phyloP scores from a whole-genome alignment of 2,329 filamentous ascomycete species.

The Arthrobotrys megalospora region DNA sequence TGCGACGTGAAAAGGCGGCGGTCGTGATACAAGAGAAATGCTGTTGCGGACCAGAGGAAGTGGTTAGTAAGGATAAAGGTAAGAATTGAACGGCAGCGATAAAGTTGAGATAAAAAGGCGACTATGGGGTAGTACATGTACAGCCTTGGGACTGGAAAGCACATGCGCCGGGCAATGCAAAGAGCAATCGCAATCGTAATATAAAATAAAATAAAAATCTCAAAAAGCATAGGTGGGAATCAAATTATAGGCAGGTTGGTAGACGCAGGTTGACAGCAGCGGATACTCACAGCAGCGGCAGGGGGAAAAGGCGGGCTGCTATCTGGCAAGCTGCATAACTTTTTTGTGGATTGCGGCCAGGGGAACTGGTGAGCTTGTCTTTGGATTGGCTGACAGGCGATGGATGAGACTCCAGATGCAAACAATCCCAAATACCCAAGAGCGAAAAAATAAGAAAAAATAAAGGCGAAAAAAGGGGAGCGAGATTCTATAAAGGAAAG shows the following conservation, averaged over 20 bases:
- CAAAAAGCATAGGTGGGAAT: neutral
- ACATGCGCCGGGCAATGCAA: conserved; percentile 37
- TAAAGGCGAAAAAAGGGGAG: conserved; percentile 3
- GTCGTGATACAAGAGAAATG: conserved; percentile 28
- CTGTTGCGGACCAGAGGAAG: neutral
- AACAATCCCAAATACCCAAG: conserved; percentile 10
- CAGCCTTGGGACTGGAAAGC: conserved; percentile 16
- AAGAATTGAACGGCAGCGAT: conserved; percentile 15
- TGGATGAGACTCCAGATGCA: conserved; percentile 20
- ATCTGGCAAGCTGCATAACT: conserved; percentile 41
- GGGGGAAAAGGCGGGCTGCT: conserved; percentile 40
- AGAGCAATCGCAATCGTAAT: conserved; percentile 1
- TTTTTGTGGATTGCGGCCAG: conserved; percentile 21
- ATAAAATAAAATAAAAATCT: conserved; percentile 4
- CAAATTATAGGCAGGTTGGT: neutral
- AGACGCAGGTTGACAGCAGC: conserved; percentile 21
- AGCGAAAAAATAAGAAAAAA: conserved; percentile 30
- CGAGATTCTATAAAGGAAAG: neutral
- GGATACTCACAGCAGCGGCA: conserved; percentile 46
- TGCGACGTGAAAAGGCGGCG: conserved; percentile 32
- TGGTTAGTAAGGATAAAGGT: conserved; percentile 4
- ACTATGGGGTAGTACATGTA: conserved; percentile 10
- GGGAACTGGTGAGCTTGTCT: conserved; percentile 28
- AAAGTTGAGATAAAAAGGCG: neutral
- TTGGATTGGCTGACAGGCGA: conserved; percentile 43